Conservation (phyloP, 1,139 yeast genomes). For the Candida neerlandica region DNA sequence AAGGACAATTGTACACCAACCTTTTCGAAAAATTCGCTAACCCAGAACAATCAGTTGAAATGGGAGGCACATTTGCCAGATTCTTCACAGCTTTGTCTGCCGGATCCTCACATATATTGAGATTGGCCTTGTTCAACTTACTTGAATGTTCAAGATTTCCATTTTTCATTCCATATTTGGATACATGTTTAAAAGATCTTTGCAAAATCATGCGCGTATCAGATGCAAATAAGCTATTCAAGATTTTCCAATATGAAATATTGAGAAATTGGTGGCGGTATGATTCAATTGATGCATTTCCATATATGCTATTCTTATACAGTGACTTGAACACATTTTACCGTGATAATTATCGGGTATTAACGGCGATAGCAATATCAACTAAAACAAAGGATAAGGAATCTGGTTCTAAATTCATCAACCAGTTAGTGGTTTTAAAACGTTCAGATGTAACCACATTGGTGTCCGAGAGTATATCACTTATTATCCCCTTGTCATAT, state of each 20-base stretch:
- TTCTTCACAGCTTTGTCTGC: constrained; percentile 36
- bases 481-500: constrained; percentile 47
- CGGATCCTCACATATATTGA: constrained; percentile 28
- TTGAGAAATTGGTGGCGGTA: constrained; percentile 47
- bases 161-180: constrained; percentile 34
- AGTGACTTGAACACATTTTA: constrained; percentile 27
- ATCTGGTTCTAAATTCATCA: constrained; percentile 16
- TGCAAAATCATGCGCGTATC: constrained; percentile 19
- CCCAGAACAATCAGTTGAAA: constrained; percentile 43
- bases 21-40: constrained; percentile 32
- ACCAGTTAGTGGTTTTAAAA: constrained; percentile 21
- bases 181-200: constrained; percentile 25
- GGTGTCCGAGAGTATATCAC: constrained; percentile 36
- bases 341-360: constrained; percentile 30
- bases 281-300: constrained; percentile 35
- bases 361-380: constrained; percentile 39
- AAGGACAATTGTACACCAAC: constrained; percentile 31
- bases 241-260: constrained; percentile 30
- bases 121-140: constrained; percentile 42
- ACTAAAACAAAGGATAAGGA: constrained; percentile 11
- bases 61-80: constrained; percentile 38
- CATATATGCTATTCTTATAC: constrained; percentile 40
- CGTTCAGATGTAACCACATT: constrained; percentile 20
- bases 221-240: constrained; percentile 28
- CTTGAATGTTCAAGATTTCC: constrained; percentile 40